These are phyloP conservation scores for Phaeophleospora eucalypticola DNA, from an alignment of 2,329 filamentous ascomycete species.

Conservation along the genomic window DNA sequence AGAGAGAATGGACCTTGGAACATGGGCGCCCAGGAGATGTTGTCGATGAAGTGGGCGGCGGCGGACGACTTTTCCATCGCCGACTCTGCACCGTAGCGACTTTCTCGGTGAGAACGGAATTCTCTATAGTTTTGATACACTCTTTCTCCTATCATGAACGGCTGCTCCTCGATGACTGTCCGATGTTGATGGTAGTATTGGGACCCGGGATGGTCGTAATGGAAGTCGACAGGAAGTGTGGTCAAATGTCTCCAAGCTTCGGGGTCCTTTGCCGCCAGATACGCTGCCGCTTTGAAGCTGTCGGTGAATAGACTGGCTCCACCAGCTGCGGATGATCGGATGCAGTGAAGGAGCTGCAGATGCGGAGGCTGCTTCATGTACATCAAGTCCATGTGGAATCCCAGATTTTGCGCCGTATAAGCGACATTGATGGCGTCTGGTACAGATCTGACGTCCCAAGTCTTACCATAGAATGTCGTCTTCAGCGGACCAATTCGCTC, in stretches of 20 bases:
- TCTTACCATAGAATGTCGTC: slow-evolving; percentile 85
- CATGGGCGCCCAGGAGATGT: slow-evolving; percentile 35
- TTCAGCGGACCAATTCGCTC: slow-evolving; percentile 71
- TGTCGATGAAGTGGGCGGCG: too few species aligned
- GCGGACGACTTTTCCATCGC: too few species aligned
- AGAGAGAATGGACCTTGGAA: slow-evolving; percentile 34
- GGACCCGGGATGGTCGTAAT: slow-evolving; percentile 47
- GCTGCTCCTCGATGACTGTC: slow-evolving; percentile 23
- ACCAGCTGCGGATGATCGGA: slow-evolving; percentile 73
- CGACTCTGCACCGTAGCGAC: not conserved
- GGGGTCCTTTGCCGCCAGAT: slow-evolving; percentile 23
- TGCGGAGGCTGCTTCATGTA: slow-evolving; percentile 77
- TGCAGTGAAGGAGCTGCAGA: slow-evolving; percentile 83
- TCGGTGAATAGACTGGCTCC: slow-evolving; percentile 87
- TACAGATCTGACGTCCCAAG: slow-evolving; percentile 83
- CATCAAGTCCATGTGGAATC: slow-evolving; percentile 88
- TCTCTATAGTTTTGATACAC: too few species aligned
- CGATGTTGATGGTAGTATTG: slow-evolving; percentile 29
- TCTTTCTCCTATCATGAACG: not conserved
- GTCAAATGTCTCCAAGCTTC: slow-evolving; percentile 3
- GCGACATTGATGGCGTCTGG: slow-evolving; percentile 85
- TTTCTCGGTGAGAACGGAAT: too few species aligned
- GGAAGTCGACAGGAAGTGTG: slow-evolving; percentile 45
- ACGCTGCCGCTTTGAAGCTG: slow-evolving; percentile 56
- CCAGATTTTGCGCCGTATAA: slow-evolving; percentile 74